Evolutionary conservation across 2,329 filamentous ascomycete genomes (phyloP).

Genomic region (Aureobasidium lini): DNA sequence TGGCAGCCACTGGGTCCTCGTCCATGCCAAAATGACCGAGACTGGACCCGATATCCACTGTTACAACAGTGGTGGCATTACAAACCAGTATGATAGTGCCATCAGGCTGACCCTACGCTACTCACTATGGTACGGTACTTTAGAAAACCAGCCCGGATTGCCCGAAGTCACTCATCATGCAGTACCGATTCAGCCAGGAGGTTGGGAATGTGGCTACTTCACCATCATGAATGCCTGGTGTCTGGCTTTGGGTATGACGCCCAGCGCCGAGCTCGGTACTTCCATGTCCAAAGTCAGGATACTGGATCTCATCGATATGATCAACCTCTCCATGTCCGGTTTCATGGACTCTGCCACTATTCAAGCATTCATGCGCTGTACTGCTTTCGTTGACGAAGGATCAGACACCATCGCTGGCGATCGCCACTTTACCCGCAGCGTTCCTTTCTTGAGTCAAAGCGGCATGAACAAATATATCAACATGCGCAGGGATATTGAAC

Average conservation of each 20-base stretch:
- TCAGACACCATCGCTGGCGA: background rate
- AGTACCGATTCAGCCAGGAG: background rate
- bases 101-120: background rate
- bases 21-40: background rate
- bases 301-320: background rate
- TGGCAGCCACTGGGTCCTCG: background rate
- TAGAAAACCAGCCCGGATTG: background rate
- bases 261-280: background rate
- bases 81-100: background rate
- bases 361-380: background rate
- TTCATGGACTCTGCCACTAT: constrained; percentile 11
- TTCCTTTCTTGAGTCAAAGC: background rate
- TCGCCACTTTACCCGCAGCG: constrained; percentile 1
- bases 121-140: background rate
- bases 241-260: background rate
- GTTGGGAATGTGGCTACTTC: background rate
- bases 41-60: background rate
- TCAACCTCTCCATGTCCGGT: background rate
- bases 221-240: constrained; percentile 8
- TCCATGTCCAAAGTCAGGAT: background rate
- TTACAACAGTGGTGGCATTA: background rate
- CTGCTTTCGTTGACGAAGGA: background rate
- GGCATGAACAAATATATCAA: background rate
- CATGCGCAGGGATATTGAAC: background rate
- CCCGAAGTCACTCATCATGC: background rate